Evolutionary conservation across 441 rosid species (phyloP), one percentile per base, ranked within the genome.

Genomic region (Gossypium aridum): DNA sequence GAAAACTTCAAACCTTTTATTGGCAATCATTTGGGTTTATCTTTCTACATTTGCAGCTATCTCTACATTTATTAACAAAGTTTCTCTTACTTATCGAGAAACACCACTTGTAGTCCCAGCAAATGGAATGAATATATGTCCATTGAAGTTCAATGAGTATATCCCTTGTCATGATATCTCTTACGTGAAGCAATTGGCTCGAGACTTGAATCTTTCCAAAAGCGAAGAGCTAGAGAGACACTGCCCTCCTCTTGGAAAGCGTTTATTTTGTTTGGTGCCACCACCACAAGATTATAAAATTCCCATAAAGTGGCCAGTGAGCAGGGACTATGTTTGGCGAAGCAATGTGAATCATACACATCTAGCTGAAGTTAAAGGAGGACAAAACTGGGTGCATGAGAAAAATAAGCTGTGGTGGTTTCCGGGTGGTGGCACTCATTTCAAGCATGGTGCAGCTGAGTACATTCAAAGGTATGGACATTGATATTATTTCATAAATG

Each of bases 381-480:
- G 98, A 16, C 97, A 95, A 76, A 93, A 89, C 73, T 95, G 99
- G 99, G 95, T 95, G 45, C 99, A 91, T 62, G 89, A 87, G 75
- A 88, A 85, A 74, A 85, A 83, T 64, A 87, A 84, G 78, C 78
- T 92, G 28, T 93, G 98, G 98, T 93, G 96, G 97, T 95, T 95
- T 71, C 99, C 99, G 0, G 97, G 99, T 39, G 99, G 99, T 37
- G 99, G 99, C 70, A 90, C 99, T 71, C 97, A 95, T 89, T 95
- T 95, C 81, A 95, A 93, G 85, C 93, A 92, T 57, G 99, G 99
- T 23, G 98, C 99, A 79, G 39, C 90, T 49, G 99, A 95, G 74
- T 95, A 95, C 77, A 95, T 95, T 75, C 82, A 93, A 73, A 87
- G 99, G 99, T 91, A 81, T 67, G 19, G 78, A 34, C 22, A 69